Conservation (phyloP, 192 early-diverging fungal genomes). For the Coemansia sp. region DNA sequence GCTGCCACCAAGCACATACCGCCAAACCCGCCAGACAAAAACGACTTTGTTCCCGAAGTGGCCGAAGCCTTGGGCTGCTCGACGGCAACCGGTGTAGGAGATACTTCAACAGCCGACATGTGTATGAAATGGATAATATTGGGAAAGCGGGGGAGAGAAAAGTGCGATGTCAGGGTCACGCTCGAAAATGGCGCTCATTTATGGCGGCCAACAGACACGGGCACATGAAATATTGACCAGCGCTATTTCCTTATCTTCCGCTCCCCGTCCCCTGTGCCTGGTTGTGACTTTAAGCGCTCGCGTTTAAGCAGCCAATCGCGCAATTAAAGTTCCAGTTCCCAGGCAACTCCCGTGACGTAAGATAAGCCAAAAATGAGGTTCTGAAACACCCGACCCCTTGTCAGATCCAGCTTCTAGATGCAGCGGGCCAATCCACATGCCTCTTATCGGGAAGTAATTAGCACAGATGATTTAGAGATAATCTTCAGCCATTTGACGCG, state of each 20-base stretch:
- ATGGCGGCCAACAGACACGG: background rate
- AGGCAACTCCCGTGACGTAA: background rate
- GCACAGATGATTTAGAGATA: no score
- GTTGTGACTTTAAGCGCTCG: background rate
- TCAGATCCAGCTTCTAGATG: no score
- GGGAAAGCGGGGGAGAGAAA: background rate
- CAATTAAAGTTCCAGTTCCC: background rate
- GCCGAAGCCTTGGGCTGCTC: conserved; percentile 15
- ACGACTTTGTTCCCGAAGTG: conserved; percentile 71
- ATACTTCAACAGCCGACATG: conserved; percentile 24
- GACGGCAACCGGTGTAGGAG: conserved; percentile 4
- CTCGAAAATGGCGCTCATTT: conserved; percentile 1
- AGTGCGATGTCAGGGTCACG: background rate
- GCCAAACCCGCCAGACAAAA: conserved; percentile 90
- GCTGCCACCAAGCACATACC: conserved; percentile 75
- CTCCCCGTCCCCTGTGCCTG: conserved; percentile 1
- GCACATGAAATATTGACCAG: conserved; percentile 10
- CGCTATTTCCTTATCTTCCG: conserved; percentile 14
- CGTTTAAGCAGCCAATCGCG: background rate
- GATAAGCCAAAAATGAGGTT: background rate
- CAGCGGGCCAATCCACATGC: background rate
- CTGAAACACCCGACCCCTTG: background rate
- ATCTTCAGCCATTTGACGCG: no score
- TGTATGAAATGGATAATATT: conserved; percentile 4
- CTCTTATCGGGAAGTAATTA: background rate